Percentiles rank a stretch among this genome's conserved stretches.
Evolutionary conservation across 129 eudicot genomes (phyloP).

Genomic region (Flaveria sonorensis): DNA sequence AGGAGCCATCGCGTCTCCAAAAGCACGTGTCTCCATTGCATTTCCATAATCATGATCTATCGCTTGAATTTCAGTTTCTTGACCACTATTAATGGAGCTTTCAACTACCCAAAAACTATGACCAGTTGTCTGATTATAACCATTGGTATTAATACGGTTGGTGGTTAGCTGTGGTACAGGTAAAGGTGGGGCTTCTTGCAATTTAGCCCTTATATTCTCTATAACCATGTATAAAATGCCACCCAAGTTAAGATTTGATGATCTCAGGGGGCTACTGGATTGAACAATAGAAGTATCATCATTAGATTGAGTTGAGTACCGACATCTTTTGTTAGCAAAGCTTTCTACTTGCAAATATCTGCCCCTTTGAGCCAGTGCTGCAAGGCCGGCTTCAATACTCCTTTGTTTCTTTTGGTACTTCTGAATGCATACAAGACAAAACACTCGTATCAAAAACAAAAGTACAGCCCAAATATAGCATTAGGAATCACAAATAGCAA

Average conservation of each 20-base stretch:
- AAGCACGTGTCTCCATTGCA: not conserved
- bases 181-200: constrained; percentile 3
- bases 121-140: not conserved
- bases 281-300: not conserved
- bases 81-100: not conserved
- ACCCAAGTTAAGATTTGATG: not conserved
- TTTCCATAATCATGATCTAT: not conserved
- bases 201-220: constrained; percentile 8
- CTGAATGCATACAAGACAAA: constrained; percentile 22
- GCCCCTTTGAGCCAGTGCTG: not conserved
- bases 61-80: constrained; percentile 2
- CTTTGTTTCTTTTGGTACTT: not conserved
- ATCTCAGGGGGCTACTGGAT: not conserved
- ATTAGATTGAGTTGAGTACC: not conserved
- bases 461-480: not conserved
- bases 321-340: not conserved
- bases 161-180: not conserved
- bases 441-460: not conserved
- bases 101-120: not conserved
- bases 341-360: not conserved
- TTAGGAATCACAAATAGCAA: not conserved
- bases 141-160: not conserved
- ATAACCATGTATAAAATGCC: constrained; percentile 10
- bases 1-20: constrained; percentile 1
- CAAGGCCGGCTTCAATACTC: not conserved